Base-by-base conservation (phyloP, 1,284 basidiomycete genomes). In the Porodaedalea pini region DNA sequence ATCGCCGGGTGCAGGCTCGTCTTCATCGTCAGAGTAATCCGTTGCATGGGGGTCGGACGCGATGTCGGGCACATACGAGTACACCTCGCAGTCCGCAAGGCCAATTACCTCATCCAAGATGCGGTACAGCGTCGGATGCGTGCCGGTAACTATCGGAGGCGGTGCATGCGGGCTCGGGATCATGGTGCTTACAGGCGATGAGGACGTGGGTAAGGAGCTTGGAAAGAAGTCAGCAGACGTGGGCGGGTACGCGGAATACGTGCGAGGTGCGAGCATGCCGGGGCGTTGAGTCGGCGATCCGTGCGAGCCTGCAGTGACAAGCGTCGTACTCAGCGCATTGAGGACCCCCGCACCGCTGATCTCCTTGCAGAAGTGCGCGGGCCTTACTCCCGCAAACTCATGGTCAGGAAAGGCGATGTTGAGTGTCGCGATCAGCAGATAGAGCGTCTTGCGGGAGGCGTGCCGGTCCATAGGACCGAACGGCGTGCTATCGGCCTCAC, bases 391-490 rank as follows among this genome's bases (percentile, higher is more conserved):
- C 21, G 91, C 92, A 75, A 99, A 99, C 69, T 98, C 95, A 74
- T 98, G 86, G 78, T 98, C 96, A 0, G 95, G 95, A 70, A 97
- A 99, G 2, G 96, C 95, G 65, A 93, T 85, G 75, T 99, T 99
- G 67, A 99, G 88, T 2, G 94, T 95, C 13, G 94, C 90, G 66
- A 99, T 98, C 68, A 99, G 88, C 54, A 97, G 83, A 76, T 92
- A 94, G 51, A 95, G 83, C 1, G 90, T 93, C 81, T 94, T 95
- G 66, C 93, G 80, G 34, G 90, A 87, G 36, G 81, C 76, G 55
- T 85, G 85, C 64, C 86, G 82, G 75, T 84, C 82, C 66, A 90
- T 85, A 47, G 86, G 85, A 8, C 88, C 88, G 63, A 90, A 90
- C 0, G 88, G 87, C 40, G 88, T 90, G 69, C 83, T 80, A 68